Base-by-base conservation (phyloP, 768 basidiomycete genomes). In the Tylopilus felleus region DNA sequence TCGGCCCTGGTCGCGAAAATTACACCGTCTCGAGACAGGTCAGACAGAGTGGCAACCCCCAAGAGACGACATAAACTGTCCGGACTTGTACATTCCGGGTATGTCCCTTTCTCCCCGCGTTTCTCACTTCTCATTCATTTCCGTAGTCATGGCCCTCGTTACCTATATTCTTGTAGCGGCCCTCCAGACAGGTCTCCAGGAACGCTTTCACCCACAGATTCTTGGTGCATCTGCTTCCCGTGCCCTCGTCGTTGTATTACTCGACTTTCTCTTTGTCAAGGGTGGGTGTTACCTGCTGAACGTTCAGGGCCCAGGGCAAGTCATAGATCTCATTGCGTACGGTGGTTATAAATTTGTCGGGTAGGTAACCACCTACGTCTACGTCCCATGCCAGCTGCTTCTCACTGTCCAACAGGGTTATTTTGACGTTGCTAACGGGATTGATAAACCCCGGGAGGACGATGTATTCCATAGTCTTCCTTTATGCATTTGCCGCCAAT, bases 281-380 rank as follows among this genome's bases (percentile, higher is more conserved):
- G 78, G 91, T 1, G 95, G 95, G 1, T 97, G 93, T 65, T 99
- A 98, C 71, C 75, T 98, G 47, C 81, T 98, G 46, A 93, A 92
- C 56, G 92, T 98, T 2, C 81, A 86, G 56, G 86, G 85, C 4
- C 72, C 77, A 8, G 77, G 75, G 23, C 87, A 90, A 43, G 80
- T 90, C 22, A 78, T 89, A 5, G 93, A 97, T 65, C 72, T 98
- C 45, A 73, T 97, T 28, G 90, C 95, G 0, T 98, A 98, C 66
- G 90, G 88, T 5, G 96, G 97, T 0, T 98, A 98, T 74, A 98
- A 99, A 67, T 98, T 99, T 63, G 91, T 98, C 27, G 96, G 93
- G 93, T 93, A 59, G 27, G 85, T 46, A 4, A 4, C 29, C 7
- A 12, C 6, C 6, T 16, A 47, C 16, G 13, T 36, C 7, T 16